phyloP scores from a whole-genome alignment of 2,329 filamentous ascomycete species.

The Cryphonectria parasitica region DNA sequence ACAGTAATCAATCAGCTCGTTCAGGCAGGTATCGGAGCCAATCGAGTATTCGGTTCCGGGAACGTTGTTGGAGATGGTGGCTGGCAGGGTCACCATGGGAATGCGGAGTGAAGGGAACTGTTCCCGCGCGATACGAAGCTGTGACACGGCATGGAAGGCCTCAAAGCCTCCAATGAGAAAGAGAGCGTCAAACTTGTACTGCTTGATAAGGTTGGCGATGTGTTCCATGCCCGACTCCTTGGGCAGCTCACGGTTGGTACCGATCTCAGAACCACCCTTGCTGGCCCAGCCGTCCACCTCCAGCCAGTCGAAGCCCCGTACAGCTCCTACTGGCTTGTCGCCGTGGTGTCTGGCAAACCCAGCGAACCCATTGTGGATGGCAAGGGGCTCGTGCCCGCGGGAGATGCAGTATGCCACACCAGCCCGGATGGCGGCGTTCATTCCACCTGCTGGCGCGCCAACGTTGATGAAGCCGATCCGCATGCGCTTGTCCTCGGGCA shows the following conservation, averaged over 20 bases:
- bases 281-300: constrained; percentile 96
- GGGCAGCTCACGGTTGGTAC: constrained; percentile 92
- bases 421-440: constrained; percentile 95
- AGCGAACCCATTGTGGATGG: constrained; percentile 96
- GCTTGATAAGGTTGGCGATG: constrained; percentile 80
- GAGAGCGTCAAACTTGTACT: constrained; percentile 87
- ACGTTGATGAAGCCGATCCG: constrained; percentile 95
- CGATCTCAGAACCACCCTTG: constrained; percentile 96
- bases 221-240: constrained; percentile 81
- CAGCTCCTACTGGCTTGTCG: constrained; percentile 79
- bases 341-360: constrained; percentile 89
- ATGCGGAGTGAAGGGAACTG: constrained; percentile 87
- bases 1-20: constrained; percentile 92
- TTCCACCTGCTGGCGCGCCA: constrained; percentile 93
- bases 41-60: constrained; percentile 97
- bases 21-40: constrained; percentile 94
- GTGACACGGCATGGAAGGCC: constrained; percentile 88
- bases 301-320: constrained; percentile 87
- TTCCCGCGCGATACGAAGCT: constrained; percentile 79
- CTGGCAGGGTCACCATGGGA: constrained; percentile 86
- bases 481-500: constrained; percentile 81
- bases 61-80: constrained; percentile 99
- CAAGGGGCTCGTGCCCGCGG: constrained; percentile 88
- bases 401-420: constrained; percentile 91
- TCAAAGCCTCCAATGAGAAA: constrained; percentile 96